Evolutionary conservation across 306 rosid species (phyloP), one percentile per base, ranked within the genome.

Genomic region (Cucurbita ficifolia): DNA sequence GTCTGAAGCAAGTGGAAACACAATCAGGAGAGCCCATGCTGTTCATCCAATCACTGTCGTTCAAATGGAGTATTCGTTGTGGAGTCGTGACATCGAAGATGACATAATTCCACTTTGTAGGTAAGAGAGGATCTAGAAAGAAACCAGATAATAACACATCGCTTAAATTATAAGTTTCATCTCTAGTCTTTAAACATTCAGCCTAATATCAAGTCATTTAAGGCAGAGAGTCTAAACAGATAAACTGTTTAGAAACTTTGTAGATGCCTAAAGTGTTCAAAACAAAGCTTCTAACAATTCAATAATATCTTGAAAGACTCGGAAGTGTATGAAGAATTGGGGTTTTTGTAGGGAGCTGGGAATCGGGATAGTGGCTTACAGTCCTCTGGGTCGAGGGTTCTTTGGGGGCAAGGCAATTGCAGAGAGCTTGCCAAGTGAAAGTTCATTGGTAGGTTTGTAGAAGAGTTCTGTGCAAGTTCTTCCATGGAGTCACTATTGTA

Each of bases 301-400:
- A 57, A 24, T 24, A 5, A 24, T 24, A 57, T 57, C 39, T 57
- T 24, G 63, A 57, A 29, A 17, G 48, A 61, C 46, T 61, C 4
- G 0, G 2, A 42, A 46, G 45, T 61, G 46, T 10, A 14, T 3
- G 46, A 38, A 33, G 65, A 7, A 43, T 0, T 8, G 46, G 68
- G 42, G 52, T 19, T 29, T 29, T 46, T 81, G 16, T 79, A 88
- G 93, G 84, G 90, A 92, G 62, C 91, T 88, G 70, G 93, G 96
- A 29, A 86, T 87, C 58, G 97, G 96, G 70, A 83, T 87, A 75
- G 97, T 84, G 49, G 87, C 97, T 2, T 89, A 86, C 55, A 84
- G 96, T 69, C 96, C 96, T 75, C 91, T 91, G 56, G 93, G 97
- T 10, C 83, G 88, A 36, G 96, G 91, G 1, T 87, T 89, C 62